These are phyloP conservation scores for Emydomyces testavorans DNA, from an alignment of 2,329 filamentous ascomycete species.

Conservation along the genomic window DNA sequence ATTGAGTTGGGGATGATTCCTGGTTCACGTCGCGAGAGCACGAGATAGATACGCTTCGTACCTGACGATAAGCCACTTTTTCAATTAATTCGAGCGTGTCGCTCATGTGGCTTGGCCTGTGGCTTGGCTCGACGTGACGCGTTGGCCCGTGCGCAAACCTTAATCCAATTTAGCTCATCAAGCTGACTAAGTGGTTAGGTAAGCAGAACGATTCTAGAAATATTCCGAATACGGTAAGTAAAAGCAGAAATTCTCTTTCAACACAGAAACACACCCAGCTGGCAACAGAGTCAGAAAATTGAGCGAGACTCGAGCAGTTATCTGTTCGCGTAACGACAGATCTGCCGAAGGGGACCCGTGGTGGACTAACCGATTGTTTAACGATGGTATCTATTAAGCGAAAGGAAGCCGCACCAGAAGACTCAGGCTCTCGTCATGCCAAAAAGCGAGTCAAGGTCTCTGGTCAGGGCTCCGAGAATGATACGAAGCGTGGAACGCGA, in stretches of 20 bases:
- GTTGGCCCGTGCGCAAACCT: background rate
- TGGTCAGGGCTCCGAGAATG: slow-evolving; percentile 27
- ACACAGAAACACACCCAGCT: slow-evolving; percentile 1
- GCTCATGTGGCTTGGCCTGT: slow-evolving; percentile 9
- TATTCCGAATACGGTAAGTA: background rate
- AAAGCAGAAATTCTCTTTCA: slow-evolving; percentile 8
- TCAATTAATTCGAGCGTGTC: slow-evolving; percentile 10
- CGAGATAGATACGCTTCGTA: slow-evolving; percentile 1
- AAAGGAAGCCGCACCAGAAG: slow-evolving; percentile 33
- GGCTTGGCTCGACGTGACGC: slow-evolving; percentile 8
- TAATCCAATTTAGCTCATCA: background rate
- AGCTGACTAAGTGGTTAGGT: background rate
- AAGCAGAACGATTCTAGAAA: background rate
- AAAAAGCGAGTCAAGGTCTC: slow-evolving; percentile 34
- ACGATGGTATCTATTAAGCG: slow-evolving; percentile 38
- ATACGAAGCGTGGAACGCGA: slow-evolving; percentile 25
- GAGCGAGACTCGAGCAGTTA: slow-evolving; percentile 2
- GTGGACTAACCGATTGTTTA: slow-evolving; percentile 3
- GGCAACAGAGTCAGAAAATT: slow-evolving; percentile 6
- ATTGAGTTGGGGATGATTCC: too few relatives aligned
- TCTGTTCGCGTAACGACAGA: background rate
- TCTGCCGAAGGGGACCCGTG: background rate
- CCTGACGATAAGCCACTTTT: slow-evolving; percentile 8
- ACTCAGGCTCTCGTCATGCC: slow-evolving; percentile 26
- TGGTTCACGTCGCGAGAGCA: background rate